A percentile compares a stretch with the other conserved stretches of the same genome.
phyloP scores from a whole-genome alignment of 371 early-diverging fungal species.

The Nematocida homosporus region DNA sequence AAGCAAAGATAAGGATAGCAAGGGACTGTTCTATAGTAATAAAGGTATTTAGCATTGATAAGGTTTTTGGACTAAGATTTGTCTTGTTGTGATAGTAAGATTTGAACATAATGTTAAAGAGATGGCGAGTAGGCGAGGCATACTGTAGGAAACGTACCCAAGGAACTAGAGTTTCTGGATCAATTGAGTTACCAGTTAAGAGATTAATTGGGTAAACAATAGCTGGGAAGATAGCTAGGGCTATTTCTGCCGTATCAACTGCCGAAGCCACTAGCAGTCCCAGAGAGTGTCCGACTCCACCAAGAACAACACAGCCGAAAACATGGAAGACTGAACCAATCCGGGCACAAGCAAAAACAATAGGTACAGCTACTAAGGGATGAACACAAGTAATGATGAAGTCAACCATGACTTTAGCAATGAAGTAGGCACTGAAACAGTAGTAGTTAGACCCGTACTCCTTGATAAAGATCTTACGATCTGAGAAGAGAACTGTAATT shows the following conservation, averaged over 20 bases:
- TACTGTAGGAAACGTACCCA: constrained; percentile 48
- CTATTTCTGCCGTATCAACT: constrained; percentile 47
- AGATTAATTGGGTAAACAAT: constrained; percentile 53
- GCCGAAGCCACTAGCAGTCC: constrained; percentile 51
- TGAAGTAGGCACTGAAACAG: constrained; percentile 49
- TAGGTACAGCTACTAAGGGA: constrained; percentile 27
- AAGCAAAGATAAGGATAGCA: constrained; percentile 4
- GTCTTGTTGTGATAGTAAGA: constrained; percentile 34
- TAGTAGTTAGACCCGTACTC: constrained; percentile 59
- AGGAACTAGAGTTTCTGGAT: constrained; percentile 26
- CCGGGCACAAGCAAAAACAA: constrained; percentile 34
- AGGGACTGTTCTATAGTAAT: constrained; percentile 16
- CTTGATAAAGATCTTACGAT: constrained; percentile 44
- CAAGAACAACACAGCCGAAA: constrained; percentile 34
- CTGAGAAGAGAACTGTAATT: constrained; percentile 44
- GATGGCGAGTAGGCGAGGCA: constrained; percentile 57
- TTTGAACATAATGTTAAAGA: constrained; percentile 59
- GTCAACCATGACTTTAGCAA: constrained; percentile 53
- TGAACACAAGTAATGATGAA: constrained; percentile 39
- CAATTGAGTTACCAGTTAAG: constrained; percentile 53
- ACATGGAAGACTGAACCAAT: constrained; percentile 10
- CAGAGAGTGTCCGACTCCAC: constrained; percentile 40
- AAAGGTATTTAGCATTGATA: constrained; percentile 15
- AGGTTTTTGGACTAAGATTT: not conserved
- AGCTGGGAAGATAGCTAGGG: constrained; percentile 54